Evolutionary conservation across 2,329 filamentous ascomycete species (phyloP).

Genomic region (Fusarium fujikuroi): DNA sequence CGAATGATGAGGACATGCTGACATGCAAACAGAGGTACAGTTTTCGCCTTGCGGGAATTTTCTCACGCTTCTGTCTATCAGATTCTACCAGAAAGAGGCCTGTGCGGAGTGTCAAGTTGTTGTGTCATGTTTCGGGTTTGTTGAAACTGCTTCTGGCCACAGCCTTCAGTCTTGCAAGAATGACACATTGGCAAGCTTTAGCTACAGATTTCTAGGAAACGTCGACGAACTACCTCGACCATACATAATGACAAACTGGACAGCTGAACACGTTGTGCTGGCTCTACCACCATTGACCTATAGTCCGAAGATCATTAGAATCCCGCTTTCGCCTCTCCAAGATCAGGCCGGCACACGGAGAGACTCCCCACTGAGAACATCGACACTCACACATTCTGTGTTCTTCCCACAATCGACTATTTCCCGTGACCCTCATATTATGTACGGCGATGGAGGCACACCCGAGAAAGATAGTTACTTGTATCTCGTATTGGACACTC

Average conservation of each 20-base stretch:
- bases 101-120: not conserved
- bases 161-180: not conserved
- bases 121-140: not conserved
- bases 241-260: not conserved
- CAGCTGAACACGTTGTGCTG: not conserved
- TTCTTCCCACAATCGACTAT: not conserved
- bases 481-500: not conserved
- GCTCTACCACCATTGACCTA: not conserved
- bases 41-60: not conserved
- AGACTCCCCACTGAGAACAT: not conserved
- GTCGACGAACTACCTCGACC: not conserved
- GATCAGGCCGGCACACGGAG: accelerated
- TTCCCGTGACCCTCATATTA: not conserved
- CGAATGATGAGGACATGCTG: not conserved
- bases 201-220: not conserved
- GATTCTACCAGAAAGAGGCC: not conserved
- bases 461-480: not conserved
- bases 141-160: not conserved
- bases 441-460: not conserved
- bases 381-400: not conserved
- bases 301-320: not conserved
- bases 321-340: accelerated
- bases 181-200: not conserved
- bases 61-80: not conserved
- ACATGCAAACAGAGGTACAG: not conserved